Evolutionary conservation across 495 filamentous ascomycete species (phyloP), one percentile per base, ranked within the genome.

Genomic region (Podospora bellae-mahoneyi): DNA sequence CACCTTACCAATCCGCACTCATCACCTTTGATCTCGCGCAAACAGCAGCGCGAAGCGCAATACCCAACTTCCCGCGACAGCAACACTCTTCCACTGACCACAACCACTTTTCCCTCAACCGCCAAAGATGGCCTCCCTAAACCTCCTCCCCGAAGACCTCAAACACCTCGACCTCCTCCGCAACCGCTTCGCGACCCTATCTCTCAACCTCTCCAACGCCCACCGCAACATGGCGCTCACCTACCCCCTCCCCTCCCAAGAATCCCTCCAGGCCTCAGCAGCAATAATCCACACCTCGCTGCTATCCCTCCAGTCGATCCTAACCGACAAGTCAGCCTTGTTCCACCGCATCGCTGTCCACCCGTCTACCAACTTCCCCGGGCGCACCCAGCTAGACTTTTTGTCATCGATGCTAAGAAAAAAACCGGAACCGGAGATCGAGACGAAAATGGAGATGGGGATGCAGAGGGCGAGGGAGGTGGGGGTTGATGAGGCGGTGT

Each of bases 391-490:
- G 73, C 86, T 89, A 60, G 78, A 72, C 57, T 78, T 88, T 4
- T 85, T 94, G 1, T 77, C 84, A 6, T 82, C 87, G 64, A 79
- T 96, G 1, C 79, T 95, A 23, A 87, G 92, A 20, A 95, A 94
- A 78, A 94, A 94, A 75, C 85, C 91, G 23, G 91, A 94, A 64
- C 90, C 91, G 4, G 81, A 84, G 3, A 87, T 92, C 28, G 90
- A 92, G 69, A 85, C 85, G 34, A 90, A 88, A 84, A 88, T 94
- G 16, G 86, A 86, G 9, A 82, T 88, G 55, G 89, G 88, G 7
- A 84, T 85, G 4, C 75, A 73, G 7, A 73, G 77, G 5, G 78
- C 79, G 10, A 70, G 66, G 15, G 55, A 70, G 10, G 66, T 70
- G 16, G 71, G 73, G 6, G 18, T 58, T 20, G 23, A 19, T 23